Percentiles rank a stretch among this genome's conserved stretches.
phyloP scores from a whole-genome alignment of 2,329 filamentous ascomycete genomes.

The Pseudocercospora crystallina region DNA sequence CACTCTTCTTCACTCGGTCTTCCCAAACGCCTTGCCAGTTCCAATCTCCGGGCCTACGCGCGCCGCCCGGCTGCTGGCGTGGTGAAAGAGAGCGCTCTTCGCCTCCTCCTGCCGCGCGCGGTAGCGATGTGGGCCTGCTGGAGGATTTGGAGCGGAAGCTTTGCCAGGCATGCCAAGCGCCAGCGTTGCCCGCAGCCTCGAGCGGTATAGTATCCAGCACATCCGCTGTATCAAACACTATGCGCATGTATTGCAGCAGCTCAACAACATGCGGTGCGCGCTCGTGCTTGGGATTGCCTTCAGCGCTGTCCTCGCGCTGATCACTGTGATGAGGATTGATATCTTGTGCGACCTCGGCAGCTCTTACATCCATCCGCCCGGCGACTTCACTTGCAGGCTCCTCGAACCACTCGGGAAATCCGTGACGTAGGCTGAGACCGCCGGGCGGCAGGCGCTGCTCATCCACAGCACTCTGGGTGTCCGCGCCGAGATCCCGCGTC shows the following conservation, averaged over 20 bases:
- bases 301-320: conserved; percentile 2
- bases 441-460: conserved; percentile 82
- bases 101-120: conserved; percentile 13
- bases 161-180: conserved; percentile 92
- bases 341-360: conserved; percentile 6
- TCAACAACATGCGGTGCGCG: conserved; percentile 43
- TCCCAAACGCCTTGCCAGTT: conserved; percentile 99
- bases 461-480: conserved; percentile 79
- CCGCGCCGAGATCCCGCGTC: conserved; percentile 70
- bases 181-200: conserved; percentile 81
- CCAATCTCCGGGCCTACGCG: conserved; percentile 76
- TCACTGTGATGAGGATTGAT: conserved; percentile 2
- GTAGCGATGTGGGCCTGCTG: conserved; percentile 16
- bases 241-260: conserved; percentile 77
- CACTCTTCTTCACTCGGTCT: conserved; percentile 76
- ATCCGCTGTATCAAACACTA: conserved; percentile 73
- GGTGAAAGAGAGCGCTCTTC: conserved; percentile 27
- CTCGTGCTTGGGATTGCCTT: conserved; percentile 8
- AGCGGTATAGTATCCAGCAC: conserved; percentile 78
- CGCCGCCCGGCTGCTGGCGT: conserved; percentile 42
- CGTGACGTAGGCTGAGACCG: conserved; percentile 85
- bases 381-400: conserved; percentile 1
- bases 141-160: conserved; percentile 59
- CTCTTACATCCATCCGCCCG: not conserved
- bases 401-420: conserved; percentile 82